Conservation (phyloP, 352 stramenopile genomes). For the Phytophthora kernoviae region DNA sequence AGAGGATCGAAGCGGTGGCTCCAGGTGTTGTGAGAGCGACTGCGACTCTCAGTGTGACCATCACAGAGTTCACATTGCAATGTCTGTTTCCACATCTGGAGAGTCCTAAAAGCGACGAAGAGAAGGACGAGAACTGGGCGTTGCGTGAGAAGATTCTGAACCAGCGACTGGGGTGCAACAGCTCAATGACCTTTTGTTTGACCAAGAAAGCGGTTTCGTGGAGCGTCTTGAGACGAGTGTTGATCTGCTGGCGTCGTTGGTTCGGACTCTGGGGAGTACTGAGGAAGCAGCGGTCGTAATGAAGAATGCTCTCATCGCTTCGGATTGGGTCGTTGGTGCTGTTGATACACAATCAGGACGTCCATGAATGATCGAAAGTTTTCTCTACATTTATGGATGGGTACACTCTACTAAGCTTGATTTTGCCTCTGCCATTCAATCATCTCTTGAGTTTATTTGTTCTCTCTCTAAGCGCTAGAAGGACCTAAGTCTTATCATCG, state of each 20-base stretch:
- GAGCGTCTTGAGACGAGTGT: slow-evolving; percentile 8
- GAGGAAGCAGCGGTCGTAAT: slow-evolving; percentile 1
- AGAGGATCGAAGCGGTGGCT: slow-evolving; percentile 11
- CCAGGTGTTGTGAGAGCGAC: slow-evolving; percentile 7
- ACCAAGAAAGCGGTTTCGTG: slow-evolving; percentile 9
- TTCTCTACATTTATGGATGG: no score
- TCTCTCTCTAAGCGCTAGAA: no score
- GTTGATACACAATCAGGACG: background rate
- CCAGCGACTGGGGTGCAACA: slow-evolving; percentile 3
- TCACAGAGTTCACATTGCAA: slow-evolving; percentile 17
- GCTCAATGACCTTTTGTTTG: slow-evolving; percentile 12
- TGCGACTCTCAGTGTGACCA: background rate
- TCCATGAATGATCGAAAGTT: no score
- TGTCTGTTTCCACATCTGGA: slow-evolving; percentile 18
- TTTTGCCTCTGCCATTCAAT: no score
- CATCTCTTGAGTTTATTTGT: no score
- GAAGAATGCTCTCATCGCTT: background rate
- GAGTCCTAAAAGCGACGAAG: background rate
- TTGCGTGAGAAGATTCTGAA: slow-evolving; percentile 12
- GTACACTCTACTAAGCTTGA: no score
- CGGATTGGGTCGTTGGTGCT: background rate
- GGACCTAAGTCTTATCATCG: no score
- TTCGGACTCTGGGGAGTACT: background rate
- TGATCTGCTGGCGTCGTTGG: slow-evolving; percentile 6
- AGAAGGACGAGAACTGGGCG: background rate